phyloP scores from a whole-genome alignment of 768 basidiomycete species.

The Coprinopsis strossmayeri region DNA sequence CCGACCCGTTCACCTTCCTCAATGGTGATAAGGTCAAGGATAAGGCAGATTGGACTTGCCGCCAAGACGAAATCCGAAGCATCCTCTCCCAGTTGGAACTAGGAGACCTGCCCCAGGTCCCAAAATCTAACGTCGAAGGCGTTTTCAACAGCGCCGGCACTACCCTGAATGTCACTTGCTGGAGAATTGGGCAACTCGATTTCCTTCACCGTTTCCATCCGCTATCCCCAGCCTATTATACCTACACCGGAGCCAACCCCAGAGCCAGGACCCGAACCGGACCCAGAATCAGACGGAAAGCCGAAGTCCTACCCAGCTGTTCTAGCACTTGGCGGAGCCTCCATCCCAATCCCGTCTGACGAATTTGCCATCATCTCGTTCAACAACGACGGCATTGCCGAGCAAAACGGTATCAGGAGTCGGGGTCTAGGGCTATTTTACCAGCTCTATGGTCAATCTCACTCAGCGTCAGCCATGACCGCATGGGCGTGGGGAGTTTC shows the following conservation, averaged over 20 bases:
- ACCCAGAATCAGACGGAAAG: conserved; percentile 28
- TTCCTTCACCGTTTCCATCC: conserved; percentile 40
- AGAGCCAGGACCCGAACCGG: background rate
- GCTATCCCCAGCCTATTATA: conserved; percentile 21
- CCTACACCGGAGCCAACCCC: background rate
- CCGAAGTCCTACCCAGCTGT: conserved; percentile 43
- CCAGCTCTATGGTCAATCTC: conserved; percentile 40
- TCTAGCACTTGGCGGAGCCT: conserved; percentile 42
- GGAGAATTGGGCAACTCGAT: conserved; percentile 43
- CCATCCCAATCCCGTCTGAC: conserved; percentile 29
- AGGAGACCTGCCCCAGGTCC: conserved; percentile 41
- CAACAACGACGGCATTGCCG: conserved; percentile 46
- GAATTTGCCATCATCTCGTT: conserved; percentile 39
- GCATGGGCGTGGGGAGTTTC: conserved; percentile 58
- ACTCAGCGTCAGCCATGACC: conserved; percentile 46
- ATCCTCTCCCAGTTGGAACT: conserved; percentile 48
- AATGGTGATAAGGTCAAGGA: conserved; percentile 35
- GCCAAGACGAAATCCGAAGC: conserved; percentile 39
- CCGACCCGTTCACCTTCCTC: conserved; percentile 48
- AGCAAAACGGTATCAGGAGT: conserved; percentile 34
- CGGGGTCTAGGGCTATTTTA: conserved; percentile 56
- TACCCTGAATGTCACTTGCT: conserved; percentile 31
- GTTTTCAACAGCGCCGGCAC: conserved; percentile 35
- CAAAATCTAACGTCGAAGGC: conserved; percentile 34
- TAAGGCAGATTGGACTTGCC: conserved; percentile 44